Evolutionary conservation across 257 asterid species (phyloP).

Genomic region (Rehmannia glutinosa): DNA sequence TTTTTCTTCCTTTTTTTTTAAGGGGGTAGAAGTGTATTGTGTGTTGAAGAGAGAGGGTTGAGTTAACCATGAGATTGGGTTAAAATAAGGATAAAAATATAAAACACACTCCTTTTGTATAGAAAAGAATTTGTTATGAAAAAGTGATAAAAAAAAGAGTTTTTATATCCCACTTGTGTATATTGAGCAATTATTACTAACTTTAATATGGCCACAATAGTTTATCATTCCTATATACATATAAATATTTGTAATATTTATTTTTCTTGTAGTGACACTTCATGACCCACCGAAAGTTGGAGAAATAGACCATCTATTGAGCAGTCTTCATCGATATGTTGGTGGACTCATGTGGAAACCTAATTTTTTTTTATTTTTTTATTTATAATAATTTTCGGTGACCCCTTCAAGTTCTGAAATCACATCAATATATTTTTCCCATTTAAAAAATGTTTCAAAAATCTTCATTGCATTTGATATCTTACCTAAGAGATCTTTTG

Average conservation of each 20-base stretch:
- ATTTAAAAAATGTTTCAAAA: too few relatives aligned
- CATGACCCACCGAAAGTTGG: constrained; percentile 35
- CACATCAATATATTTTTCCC: constrained; percentile 31
- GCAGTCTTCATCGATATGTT: constrained; percentile 31
- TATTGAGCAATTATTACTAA: too few relatives aligned
- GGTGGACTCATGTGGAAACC: constrained; percentile 31
- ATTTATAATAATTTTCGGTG: background rate
- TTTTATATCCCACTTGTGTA: too few relatives aligned
- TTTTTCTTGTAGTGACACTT: background rate
- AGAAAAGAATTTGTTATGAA: too few relatives aligned
- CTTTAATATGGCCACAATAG: background rate
- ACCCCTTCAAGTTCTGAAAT: constrained; percentile 27
- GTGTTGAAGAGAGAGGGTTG: too few relatives aligned
- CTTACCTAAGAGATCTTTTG: constrained; percentile 41
- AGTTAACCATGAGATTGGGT: too few relatives aligned
- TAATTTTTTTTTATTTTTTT: background rate
- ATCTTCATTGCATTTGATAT: too few relatives aligned
- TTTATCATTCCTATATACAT: background rate
- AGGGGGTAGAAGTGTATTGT: too few relatives aligned
- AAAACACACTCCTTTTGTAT: too few relatives aligned
- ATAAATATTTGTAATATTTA: background rate
- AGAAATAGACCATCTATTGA: constrained; percentile 44
- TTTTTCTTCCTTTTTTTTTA: too few relatives aligned
- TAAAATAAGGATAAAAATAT: too few relatives aligned
- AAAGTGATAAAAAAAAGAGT: too few relatives aligned